Conservation (phyloP, 345 rosid species). For the Lenwebbia sp. region DNA sequence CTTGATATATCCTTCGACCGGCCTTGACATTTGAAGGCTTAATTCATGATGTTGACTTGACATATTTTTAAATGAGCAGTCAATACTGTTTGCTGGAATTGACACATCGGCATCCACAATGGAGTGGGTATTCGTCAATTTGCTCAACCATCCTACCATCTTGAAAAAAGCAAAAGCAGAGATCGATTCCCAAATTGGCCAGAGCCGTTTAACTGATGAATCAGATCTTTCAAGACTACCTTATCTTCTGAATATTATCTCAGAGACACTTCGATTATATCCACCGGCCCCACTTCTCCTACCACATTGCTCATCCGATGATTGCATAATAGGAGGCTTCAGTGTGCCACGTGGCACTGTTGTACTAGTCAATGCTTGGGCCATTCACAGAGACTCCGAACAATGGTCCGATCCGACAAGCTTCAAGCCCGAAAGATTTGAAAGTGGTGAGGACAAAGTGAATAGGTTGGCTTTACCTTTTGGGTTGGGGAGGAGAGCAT, state of each 20-base stretch:
- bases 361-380: background rate
- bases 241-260: conserved; percentile 22
- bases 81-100: conserved; percentile 33
- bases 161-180: conserved; percentile 19
- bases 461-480: background rate
- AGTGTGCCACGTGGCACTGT: background rate
- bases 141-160: conserved; percentile 31
- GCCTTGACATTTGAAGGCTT: background rate
- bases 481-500: conserved; percentile 21
- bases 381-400: background rate
- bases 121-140: conserved; percentile 39
- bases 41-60: background rate
- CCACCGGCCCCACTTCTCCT: background rate
- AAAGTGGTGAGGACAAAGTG: background rate
- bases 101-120: conserved; percentile 36
- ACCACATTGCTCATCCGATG: background rate
- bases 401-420: background rate
- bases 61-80: conserved; percentile 8
- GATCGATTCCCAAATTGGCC: conserved; percentile 18
- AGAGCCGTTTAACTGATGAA: conserved; percentile 30
- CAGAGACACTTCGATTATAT: conserved; percentile 5
- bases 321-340: background rate
- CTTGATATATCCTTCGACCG: background rate
- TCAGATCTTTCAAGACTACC: conserved; percentile 11
- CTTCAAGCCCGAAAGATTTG: background rate